phyloP scores from a whole-genome alignment of 1,284 basidiomycete genomes.

The Pseudozyma hubeiensis region DNA sequence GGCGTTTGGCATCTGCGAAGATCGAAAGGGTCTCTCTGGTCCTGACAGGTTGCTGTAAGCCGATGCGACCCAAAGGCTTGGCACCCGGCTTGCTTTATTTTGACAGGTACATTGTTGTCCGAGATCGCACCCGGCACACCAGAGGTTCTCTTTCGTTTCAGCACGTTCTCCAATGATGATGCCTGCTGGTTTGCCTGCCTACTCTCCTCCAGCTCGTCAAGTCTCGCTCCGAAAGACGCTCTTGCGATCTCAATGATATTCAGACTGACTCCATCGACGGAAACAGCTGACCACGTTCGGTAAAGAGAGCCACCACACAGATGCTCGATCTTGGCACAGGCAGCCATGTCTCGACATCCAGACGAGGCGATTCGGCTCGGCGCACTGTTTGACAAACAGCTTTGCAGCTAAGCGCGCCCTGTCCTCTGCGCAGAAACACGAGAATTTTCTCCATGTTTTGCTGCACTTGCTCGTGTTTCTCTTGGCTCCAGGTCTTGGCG shows the following conservation, averaged over 20 bases:
- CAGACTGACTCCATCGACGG: too few relatives aligned
- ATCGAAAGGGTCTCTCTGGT: neutral
- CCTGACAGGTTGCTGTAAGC: neutral
- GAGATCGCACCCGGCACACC: too few relatives aligned
- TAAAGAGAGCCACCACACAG: too few relatives aligned
- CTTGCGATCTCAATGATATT: too few relatives aligned
- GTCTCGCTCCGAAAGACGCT: too few relatives aligned
- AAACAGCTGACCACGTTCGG: too few relatives aligned
- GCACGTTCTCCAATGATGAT: too few relatives aligned
- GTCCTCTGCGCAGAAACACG: neutral
- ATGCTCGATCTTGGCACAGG: conserved; percentile 3
- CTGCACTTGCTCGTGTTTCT: neutral
- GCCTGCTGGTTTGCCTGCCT: too few relatives aligned
- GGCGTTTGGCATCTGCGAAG: neutral
- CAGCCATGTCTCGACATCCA: neutral
- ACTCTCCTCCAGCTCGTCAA: too few relatives aligned
- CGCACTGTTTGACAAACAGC: conserved; percentile 28
- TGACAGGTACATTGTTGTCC: neutral
- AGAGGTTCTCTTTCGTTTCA: too few relatives aligned
- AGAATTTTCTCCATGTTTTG: neutral
- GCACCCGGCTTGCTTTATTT: neutral
- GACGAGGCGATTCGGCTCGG: neutral
- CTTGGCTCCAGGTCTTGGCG: conserved; percentile 36
- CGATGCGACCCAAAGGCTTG: conserved; percentile 16
- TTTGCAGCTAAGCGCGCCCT: neutral